phyloP scores from a whole-genome alignment of 2,329 filamentous ascomycete species.

The Exophiala alcalophila region DNA sequence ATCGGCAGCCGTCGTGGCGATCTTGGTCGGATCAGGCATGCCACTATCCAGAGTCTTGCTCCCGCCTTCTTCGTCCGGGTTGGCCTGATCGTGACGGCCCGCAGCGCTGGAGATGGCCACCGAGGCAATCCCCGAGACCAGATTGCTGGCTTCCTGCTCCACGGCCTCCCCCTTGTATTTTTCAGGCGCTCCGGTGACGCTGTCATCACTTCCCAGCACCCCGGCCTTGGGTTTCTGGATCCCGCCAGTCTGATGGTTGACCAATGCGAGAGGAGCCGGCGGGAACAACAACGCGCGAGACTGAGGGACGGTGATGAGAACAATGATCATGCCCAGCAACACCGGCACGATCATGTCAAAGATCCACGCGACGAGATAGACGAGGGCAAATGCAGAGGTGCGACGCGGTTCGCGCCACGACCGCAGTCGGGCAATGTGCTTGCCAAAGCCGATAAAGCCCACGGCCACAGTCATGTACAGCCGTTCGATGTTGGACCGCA shows the following conservation, averaged over 20 bases:
- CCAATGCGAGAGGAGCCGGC: slow-evolving; percentile 70
- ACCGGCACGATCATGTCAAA: slow-evolving; percentile 68
- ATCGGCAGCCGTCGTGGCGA: slow-evolving; percentile 54
- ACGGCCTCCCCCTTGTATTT: slow-evolving; percentile 80
- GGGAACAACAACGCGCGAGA: slow-evolving; percentile 67
- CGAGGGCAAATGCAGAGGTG: slow-evolving; percentile 64
- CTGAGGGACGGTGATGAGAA: slow-evolving; percentile 64
- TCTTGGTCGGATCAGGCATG: slow-evolving; percentile 60
- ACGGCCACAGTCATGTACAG: slow-evolving; percentile 78
- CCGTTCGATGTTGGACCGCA: slow-evolving; percentile 72
- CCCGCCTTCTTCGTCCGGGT: slow-evolving; percentile 47
- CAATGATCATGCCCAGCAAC: slow-evolving; percentile 57
- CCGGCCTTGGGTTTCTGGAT: slow-evolving; percentile 75
- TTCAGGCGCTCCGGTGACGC: slow-evolving; percentile 76
- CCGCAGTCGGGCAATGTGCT: slow-evolving; percentile 71
- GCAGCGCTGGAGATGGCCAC: slow-evolving; percentile 72
- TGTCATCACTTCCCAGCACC: slow-evolving; percentile 71
- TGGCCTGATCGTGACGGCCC: slow-evolving; percentile 70
- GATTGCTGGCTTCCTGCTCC: slow-evolving; percentile 77
- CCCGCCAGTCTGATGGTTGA: slow-evolving; percentile 66
- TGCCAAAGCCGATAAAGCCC: slow-evolving; percentile 62
- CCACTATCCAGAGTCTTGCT: slow-evolving; percentile 47
- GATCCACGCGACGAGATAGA: slow-evolving; percentile 65
- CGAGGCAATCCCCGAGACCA: slow-evolving; percentile 69
- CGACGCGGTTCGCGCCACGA: slow-evolving; percentile 74